Evolutionary conservation across 371 early-diverging fungal genomes (phyloP), one percentile per base, ranked within the genome.

Genomic region (Nematocida sp.): DNA sequence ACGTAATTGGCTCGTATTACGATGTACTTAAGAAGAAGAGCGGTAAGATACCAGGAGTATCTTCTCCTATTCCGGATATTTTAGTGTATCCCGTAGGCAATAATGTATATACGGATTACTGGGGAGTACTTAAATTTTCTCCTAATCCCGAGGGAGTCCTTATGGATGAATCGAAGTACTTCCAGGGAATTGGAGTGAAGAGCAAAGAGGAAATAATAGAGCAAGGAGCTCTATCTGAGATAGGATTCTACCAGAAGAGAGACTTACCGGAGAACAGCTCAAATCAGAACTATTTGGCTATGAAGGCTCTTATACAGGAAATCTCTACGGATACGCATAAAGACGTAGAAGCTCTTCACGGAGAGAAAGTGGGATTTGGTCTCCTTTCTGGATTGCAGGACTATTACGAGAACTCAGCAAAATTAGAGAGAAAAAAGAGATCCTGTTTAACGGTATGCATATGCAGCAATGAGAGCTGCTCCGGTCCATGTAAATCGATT

Each of bases 401-500:
- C 1, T 68, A 55, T 30, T 68, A 35, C 26, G 48, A 50, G 26
- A 40, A 40, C 28, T 18, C 23, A 9, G 45, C 38, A 40, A 40
- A 39, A 7, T 23, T 7, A 49, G 5, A 5, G 0, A 57, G 25
- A 2, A 48, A 51, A 18, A 45, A 60, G 36, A 60, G 42, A 20
- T 39, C 49, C 23, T 71, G 75, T 28, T 23, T 78, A 26, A 48
- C 66, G 4, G 79, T 82, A 1, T 82, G 82, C 36, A 50, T 82
- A 30, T 82, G 82, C 60, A 40, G 55, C 13, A 59, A 81, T 55
- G 38, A 49, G 25, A 65, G 55, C 45, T 82, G 82, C 54, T 60
- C 49, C 5, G 77, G 60, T 23, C 61, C 67, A 55, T 82, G 82
- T 59, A 81, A 77, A 42, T 79, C 81, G n/a, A 61, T 82, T 40